Evolutionary conservation across 805 yeast species (phyloP), one percentile per base, ranked within the genome.

Genomic region (Ogataea saltuana): DNA sequence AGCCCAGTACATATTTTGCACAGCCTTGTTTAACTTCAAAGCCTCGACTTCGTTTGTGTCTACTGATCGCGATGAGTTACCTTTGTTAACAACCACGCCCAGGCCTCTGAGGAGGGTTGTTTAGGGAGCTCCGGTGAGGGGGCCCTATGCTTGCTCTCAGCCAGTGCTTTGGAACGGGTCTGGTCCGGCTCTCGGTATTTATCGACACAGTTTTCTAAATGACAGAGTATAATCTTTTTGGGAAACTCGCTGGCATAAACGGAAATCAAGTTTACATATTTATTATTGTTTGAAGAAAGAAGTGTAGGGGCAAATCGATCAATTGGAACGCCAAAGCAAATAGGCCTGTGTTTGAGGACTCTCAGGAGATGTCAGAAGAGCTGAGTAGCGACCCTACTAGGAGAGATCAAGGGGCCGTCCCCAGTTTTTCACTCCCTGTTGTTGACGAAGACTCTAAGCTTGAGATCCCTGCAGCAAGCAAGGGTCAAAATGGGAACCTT

Each of bases 401-500:
- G 27, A 15, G 19, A 22, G 19, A 13, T n/a, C 22, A 12, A 12
- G 36, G 16, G 6, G 11, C 25, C 6, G 16, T 28, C 4, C 26
- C 33, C 8, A 36, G 10, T 27, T 27, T 16, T 21, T 16, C 20
- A 15, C 27, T 46, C 10, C 46, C 46, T 21, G 33, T 42, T 19
- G 40, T 46, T 15, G 44, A 39, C 23, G 50, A 46, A 26, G 39
- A 23, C n/a, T 37, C 44, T 19, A 44, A 46, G 22, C 39, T 46
- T 15, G 19, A 31, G 11, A 39, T 42, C 5, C 44, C 41, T 7
- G 7, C 22, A 3, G 32, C 23, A 6, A 40, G 36, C 25, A 36
- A 37, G 15, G 41, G 34, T 20, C 32, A 21, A 11, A 22, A 30
- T 6, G 33, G n/a, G 6, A 25, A 29, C 18, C 3, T 6, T 11